Evolutionary conservation across 257 asterid genomes (phyloP).

Genomic region (Nyctanthes arbortristis): DNA sequence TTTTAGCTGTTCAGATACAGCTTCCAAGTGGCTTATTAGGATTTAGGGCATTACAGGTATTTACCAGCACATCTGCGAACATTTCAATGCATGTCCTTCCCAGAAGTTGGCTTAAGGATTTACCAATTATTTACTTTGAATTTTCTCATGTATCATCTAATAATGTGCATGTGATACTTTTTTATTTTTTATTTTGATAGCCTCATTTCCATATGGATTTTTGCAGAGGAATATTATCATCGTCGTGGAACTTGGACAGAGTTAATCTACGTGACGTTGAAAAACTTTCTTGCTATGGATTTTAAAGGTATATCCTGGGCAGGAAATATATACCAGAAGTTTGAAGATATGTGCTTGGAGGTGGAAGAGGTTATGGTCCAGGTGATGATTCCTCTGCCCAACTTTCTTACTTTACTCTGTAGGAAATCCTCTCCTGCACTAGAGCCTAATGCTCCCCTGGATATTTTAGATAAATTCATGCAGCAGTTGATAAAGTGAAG

Average conservation of each 20-base stretch:
- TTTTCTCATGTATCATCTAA: background rate
- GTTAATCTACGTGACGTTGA: slow-evolving; percentile 11
- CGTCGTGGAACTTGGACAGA: slow-evolving; percentile 8
- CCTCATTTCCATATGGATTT: slow-evolving; percentile 2
- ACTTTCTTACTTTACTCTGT: background rate
- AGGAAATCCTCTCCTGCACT: background rate
- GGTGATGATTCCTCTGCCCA: slow-evolving; percentile 40
- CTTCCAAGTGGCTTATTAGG: background rate
- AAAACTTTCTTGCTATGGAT: slow-evolving; percentile 46
- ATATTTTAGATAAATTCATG: background rate
- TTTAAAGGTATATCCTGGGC: slow-evolving; percentile 77
- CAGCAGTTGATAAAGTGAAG: background rate
- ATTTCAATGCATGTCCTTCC: background rate
- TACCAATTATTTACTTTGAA: background rate
- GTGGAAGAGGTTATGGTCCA: slow-evolving; percentile 75
- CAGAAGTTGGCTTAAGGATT: background rate
- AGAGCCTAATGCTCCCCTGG: background rate
- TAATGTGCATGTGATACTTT: background rate
- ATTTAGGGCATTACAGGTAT: background rate
- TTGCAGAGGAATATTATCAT: slow-evolving; percentile 28
- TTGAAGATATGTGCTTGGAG: slow-evolving; percentile 82
- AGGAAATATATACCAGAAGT: slow-evolving; percentile 64
- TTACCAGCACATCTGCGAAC: background rate
- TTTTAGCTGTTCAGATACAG: background rate
- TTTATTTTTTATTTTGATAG: background rate